Evolutionary conservation across 164 flowering plant species (phyloP).

Genomic region (Vitis rupestris): DNA sequence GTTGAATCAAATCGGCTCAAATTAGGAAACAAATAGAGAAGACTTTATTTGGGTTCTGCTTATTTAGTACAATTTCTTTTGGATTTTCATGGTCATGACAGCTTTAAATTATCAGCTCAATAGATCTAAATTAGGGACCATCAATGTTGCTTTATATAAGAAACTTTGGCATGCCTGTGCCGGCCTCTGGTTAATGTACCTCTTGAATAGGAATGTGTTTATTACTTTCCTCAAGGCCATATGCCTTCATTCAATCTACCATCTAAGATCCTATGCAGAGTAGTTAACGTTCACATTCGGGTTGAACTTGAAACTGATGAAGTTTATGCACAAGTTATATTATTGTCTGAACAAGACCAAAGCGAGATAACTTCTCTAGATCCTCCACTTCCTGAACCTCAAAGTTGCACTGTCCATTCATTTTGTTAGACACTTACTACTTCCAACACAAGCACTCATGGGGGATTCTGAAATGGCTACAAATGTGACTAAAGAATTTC

Average conservation of each 20-base stretch:
- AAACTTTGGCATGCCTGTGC: constrained; percentile 14
- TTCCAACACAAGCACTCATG: constrained; percentile 29
- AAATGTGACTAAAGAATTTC: too few species aligned
- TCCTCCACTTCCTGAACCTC: constrained; percentile 14
- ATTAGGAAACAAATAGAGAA: too few species aligned
- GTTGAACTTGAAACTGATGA: constrained; percentile 22
- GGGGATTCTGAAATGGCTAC: constrained; percentile 14
- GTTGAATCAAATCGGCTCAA: too few species aligned
- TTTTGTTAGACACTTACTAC: constrained; percentile 25
- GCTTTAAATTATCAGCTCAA: too few species aligned
- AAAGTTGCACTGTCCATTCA: constrained; percentile 13
- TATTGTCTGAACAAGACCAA: constrained; percentile 14
- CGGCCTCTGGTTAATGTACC: constrained; percentile 9
- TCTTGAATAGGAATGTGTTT: constrained; percentile 4
- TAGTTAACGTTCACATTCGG: neutral
- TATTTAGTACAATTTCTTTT: too few species aligned
- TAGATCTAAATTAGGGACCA: too few species aligned
- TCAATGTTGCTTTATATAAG: neutral
- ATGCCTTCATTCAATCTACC: constrained; percentile 4
- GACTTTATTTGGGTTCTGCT: too few species aligned
- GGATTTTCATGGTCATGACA: too few species aligned
- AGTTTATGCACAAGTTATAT: constrained; percentile 22
- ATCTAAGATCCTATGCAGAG: constrained; percentile 1
- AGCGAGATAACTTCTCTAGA: constrained; percentile 12
- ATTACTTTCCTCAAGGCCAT: constrained; percentile 14